A percentile compares a stretch with the other conserved stretches of the same genome.
phyloP scores from a whole-genome alignment of 345 rosid species.

The Populus tremula region DNA sequence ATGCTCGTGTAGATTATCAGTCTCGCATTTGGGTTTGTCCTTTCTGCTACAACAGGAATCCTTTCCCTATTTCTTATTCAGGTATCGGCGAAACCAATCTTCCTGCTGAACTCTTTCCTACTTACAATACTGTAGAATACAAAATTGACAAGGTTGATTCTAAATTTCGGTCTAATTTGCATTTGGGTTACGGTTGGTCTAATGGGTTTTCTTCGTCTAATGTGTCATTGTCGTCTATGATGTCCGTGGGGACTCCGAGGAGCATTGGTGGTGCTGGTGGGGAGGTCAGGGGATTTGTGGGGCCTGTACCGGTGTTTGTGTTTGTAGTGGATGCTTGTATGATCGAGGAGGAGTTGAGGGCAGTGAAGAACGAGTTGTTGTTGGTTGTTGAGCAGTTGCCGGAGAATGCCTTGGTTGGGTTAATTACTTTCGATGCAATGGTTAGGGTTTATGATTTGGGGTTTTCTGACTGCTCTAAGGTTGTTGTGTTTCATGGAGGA shows the following conservation, averaged over 20 bases:
- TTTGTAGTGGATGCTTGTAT: slow-evolving; percentile 76
- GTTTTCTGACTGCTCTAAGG: slow-evolving; percentile 66
- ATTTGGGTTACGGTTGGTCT: slow-evolving; percentile 14
- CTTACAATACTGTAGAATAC: slow-evolving; percentile 83
- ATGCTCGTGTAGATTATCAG: slow-evolving; percentile 83
- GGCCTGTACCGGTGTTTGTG: slow-evolving; percentile 74
- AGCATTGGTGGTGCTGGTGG: slow-evolving; percentile 24
- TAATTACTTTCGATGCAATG: slow-evolving; percentile 80
- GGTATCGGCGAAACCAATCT: slow-evolving; percentile 76
- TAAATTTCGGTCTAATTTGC: slow-evolving; percentile 9
- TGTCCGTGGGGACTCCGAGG: slow-evolving; percentile 36
- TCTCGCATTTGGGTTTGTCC: slow-evolving; percentile 88
- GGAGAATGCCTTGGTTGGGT: slow-evolving; percentile 62
- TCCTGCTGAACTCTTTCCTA: slow-evolving; percentile 97
- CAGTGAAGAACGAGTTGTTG: slow-evolving; percentile 66
- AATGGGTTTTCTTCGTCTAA: slow-evolving; percentile 40
- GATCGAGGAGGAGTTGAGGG: slow-evolving; percentile 65
- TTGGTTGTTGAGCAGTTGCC: slow-evolving; percentile 80
- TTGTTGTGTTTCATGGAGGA: slow-evolving; percentile 70
- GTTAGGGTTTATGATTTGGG: slow-evolving; percentile 82
- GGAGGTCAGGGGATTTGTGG: slow-evolving; percentile 29
- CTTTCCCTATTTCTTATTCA: slow-evolving; percentile 72
- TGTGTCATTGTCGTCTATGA: slow-evolving; percentile 46
- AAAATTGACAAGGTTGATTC: slow-evolving; percentile 16
- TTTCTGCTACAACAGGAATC: slow-evolving; percentile 61